Evolutionary conservation across 2,329 filamentous ascomycete genomes (phyloP), one percentile per base, ranked within the genome.

Genomic region (Exutisphaerella laricina): DNA sequence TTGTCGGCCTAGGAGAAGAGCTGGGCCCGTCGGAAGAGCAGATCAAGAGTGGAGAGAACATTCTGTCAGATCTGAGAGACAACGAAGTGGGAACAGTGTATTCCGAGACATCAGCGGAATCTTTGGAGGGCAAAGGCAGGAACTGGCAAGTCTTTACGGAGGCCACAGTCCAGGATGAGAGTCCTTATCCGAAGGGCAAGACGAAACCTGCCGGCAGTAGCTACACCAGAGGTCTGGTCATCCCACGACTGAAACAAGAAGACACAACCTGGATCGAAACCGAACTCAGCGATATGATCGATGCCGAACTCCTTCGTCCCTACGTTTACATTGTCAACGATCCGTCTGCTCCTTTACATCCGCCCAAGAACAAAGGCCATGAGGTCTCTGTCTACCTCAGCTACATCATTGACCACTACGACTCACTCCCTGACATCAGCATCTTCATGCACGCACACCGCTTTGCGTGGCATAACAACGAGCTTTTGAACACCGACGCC

Each of bases 371-470:
- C 55, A 79, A 79, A 59, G 79, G 79, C 23, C 75, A 79, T 54
- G 79, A 83, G 61, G 78, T 75, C 23, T 74, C 78, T 64, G 71
- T 78, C 5, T 82, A 82, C 57, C 67, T 80, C 26, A 75, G 70
- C 28, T 81, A 78, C 60, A 71, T 82, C 54, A 72, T 79, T 54
- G 76, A 80, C 57, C 71, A 75, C 58, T 82, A 83, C 63, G 70
- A 81, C 48, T 55, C 67, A 3, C 69, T 83, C 3, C 71, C 77
- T 2, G 76, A 79, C 41, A 69, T 80, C 47, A 67, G 69, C 22
- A 72, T 82, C 50, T 80, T 84, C 62, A 73, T 79, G 60, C 79
- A 83, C 56, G 70, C 75, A 14, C 74, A 82, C 50, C 73, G 78
- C 31, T 64, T 64, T 22, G 67, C 74, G 34, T 79, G 76, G 76